Conservation (phyloP, 257 asterid genomes). For the Misopates orontium region DNA sequence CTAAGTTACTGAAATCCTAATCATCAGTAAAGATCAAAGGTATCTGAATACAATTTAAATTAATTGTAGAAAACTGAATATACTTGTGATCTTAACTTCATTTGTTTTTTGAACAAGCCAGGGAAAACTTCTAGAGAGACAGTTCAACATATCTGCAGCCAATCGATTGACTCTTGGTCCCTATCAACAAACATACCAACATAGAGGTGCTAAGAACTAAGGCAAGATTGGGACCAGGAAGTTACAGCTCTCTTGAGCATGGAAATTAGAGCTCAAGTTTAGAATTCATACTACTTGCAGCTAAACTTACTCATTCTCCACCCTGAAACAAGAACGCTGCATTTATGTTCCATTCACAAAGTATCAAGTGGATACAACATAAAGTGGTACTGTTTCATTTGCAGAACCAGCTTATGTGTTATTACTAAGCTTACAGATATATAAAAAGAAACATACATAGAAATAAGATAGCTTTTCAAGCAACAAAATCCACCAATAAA, state of each 20-base stretch:
- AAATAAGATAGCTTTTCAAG: not conserved
- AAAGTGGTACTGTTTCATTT: not conserved
- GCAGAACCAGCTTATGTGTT: not conserved
- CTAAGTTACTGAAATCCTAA: not conserved
- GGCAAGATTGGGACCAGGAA: not conserved
- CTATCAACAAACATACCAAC: conserved; percentile 8
- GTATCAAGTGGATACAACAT: conserved; percentile 2
- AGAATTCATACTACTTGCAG: conserved; percentile 4
- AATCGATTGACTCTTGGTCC: not conserved
- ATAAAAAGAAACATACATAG: not conserved
- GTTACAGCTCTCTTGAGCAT: not conserved
- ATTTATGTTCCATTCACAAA: not conserved
- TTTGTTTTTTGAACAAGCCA: not conserved
- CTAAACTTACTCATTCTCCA: conserved; percentile 1
- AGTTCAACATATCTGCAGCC: conserved; percentile 1
- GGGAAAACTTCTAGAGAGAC: conserved; percentile 6
- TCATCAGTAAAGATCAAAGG: not conserved
- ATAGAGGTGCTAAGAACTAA: not conserved
- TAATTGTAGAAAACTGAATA: not conserved
- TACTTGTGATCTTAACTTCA: not conserved
- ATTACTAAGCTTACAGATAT: conserved; percentile 11
- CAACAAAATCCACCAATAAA: not conserved
- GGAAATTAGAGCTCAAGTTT: conserved; percentile 10
- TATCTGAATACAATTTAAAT: not conserved
- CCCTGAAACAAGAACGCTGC: conserved; percentile 6